Percentiles rank a stretch among this genome's conserved stretches.
These are phyloP conservation scores for Botrytis deweyae DNA, from an alignment of 2,329 filamentous ascomycete species.

Conservation along the genomic window DNA sequence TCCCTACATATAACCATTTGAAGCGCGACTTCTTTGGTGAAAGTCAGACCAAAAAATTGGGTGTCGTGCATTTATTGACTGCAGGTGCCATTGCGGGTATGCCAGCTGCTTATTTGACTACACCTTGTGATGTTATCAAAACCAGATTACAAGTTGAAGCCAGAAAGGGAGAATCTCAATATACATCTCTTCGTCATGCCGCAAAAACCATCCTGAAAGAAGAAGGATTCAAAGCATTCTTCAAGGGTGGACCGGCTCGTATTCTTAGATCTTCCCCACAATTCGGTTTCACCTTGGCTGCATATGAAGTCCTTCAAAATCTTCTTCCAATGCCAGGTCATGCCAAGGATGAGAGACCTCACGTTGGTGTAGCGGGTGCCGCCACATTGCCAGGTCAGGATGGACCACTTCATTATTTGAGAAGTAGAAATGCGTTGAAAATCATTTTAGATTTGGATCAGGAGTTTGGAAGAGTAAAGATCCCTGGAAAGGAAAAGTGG, in stretches of 20 bases:
- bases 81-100: slow-evolving; percentile 93
- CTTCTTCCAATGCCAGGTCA: slow-evolving; percentile 75
- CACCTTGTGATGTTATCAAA: slow-evolving; percentile 98
- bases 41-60: slow-evolving; percentile 79
- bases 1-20: slow-evolving; percentile 92
- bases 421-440: slow-evolving; percentile 89
- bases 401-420: slow-evolving; percentile 54
- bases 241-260: slow-evolving; percentile 95
- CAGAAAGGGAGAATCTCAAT: slow-evolving; percentile 86
- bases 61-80: slow-evolving; percentile 85
- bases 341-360: slow-evolving; percentile 46
- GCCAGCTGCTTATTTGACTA: slow-evolving; percentile 91
- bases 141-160: slow-evolving; percentile 96
- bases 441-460: slow-evolving; percentile 92
- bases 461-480: slow-evolving; percentile 67
- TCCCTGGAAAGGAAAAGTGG: slow-evolving; percentile 36
- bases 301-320: slow-evolving; percentile 88
- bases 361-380: slow-evolving; percentile 62
- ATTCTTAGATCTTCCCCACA: slow-evolving; percentile 94
- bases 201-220: slow-evolving; percentile 81
- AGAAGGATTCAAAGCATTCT: slow-evolving; percentile 95
- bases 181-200: slow-evolving; percentile 83
- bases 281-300: slow-evolving; percentile 95
- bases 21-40: slow-evolving; percentile 96
- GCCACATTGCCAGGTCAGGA: slow-evolving; percentile 43